Percentiles rank a stretch among this genome's conserved stretches.
These are phyloP conservation scores for Meyerozyma sp. DNA, from an alignment of 1,139 yeast species.

Conservation along the genomic window DNA sequence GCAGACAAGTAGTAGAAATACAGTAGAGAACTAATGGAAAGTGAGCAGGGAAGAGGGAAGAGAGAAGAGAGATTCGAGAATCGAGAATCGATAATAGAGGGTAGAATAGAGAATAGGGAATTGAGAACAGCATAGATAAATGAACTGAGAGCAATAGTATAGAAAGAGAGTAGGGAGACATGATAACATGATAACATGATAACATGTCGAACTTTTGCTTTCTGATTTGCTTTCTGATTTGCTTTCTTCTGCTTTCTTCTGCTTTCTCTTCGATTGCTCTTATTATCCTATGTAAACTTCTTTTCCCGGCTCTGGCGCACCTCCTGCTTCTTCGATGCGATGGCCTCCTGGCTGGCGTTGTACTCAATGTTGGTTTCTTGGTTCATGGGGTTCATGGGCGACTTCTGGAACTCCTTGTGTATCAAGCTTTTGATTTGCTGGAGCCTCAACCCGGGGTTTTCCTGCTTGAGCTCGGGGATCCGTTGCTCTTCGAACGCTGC, in stretches of 20 bases:
- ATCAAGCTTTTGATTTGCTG: slow-evolving; percentile 73
- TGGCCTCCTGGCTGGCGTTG: slow-evolving; percentile 59
- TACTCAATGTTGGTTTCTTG: slow-evolving; percentile 59
- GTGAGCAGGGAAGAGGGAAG: too few species aligned
- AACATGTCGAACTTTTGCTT: too few species aligned
- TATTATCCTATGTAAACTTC: slow-evolving; percentile 20
- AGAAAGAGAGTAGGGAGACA: too few species aligned
- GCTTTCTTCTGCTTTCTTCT: too few species aligned
- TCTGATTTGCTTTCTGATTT: too few species aligned
- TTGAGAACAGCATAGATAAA: too few species aligned
- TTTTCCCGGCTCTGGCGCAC: slow-evolving; percentile 46
- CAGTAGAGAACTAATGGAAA: neutral
- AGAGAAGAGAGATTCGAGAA: too few species aligned
- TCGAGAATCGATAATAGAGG: too few species aligned
- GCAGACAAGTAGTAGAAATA: neutral
- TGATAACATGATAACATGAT: too few species aligned
- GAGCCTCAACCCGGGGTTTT: slow-evolving; percentile 74
- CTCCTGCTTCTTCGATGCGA: slow-evolving; percentile 43
- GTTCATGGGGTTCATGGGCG: slow-evolving; percentile 81
- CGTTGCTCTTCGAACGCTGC: slow-evolving; percentile 69
- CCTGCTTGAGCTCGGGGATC: slow-evolving; percentile 68
- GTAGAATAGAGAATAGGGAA: too few species aligned
- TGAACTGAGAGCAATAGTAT: too few species aligned
- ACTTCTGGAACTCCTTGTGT: slow-evolving; percentile 77
- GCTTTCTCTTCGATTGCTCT: too few species aligned